A percentile compares a stretch with the other conserved stretches of the same genome.
These are phyloP conservation scores for Graphium sp. DNA, from an alignment of 2,329 filamentous ascomycete genomes.

Conservation along the genomic window DNA sequence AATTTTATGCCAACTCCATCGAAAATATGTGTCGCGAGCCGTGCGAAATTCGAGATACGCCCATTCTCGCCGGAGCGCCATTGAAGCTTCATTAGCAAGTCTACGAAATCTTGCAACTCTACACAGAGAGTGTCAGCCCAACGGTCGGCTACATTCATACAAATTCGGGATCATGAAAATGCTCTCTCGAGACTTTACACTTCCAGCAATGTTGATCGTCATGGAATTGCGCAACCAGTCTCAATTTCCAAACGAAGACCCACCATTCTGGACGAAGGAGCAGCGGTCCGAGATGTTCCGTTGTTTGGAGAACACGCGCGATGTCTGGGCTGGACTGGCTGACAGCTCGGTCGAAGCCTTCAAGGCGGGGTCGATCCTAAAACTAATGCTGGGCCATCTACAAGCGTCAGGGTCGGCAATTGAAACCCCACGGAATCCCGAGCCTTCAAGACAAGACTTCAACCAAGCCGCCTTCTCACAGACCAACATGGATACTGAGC, in stretches of 20 bases:
- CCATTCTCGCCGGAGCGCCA: slow-evolving; percentile 67
- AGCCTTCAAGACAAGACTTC: neutral
- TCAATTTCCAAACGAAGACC: neutral
- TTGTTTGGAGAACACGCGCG: slow-evolving; percentile 52
- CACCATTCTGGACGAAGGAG: slow-evolving; percentile 29
- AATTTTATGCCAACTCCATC: slow-evolving; percentile 74
- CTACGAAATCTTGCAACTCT: slow-evolving; percentile 63
- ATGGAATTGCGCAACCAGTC: slow-evolving; percentile 52
- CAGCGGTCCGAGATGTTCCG: slow-evolving; percentile 60
- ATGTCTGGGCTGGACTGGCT: slow-evolving; percentile 66
- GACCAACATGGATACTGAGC: too few relatives aligned
- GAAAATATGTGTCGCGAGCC: slow-evolving; percentile 68
- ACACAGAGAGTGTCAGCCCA: slow-evolving; percentile 55
- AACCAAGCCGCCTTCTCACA: neutral
- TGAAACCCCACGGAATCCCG: slow-evolving; percentile 3
- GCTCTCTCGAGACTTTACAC: slow-evolving; percentile 69
- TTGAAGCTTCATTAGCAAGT: slow-evolving; percentile 74
- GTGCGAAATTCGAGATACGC: slow-evolving; percentile 65
- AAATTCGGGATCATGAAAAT: slow-evolving; percentile 68
- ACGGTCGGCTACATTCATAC: slow-evolving; percentile 54
- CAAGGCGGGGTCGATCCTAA: slow-evolving; percentile 69
- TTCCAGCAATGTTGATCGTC: slow-evolving; percentile 71
- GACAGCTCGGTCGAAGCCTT: slow-evolving; percentile 76
- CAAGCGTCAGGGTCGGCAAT: slow-evolving; percentile 23
- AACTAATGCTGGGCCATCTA: slow-evolving; percentile 70